Conservation (phyloP, 163 green algal species). For the Coccomyxa subellipsoidea region DNA sequence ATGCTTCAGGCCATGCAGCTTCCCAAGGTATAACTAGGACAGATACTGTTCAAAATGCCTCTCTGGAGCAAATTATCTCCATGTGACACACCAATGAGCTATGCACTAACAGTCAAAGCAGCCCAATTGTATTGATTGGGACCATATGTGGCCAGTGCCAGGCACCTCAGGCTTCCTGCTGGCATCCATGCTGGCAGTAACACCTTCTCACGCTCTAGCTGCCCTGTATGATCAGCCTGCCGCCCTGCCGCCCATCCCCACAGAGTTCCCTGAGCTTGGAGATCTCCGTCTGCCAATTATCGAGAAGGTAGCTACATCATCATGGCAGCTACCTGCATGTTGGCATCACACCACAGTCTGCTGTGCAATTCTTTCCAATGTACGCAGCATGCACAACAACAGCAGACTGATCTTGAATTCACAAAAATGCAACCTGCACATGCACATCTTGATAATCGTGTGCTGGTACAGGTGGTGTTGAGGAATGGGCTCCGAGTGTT, state of each 20-base stretch:
- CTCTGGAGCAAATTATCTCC: too few relatives aligned
- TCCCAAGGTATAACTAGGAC: too few relatives aligned
- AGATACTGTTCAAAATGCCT: too few relatives aligned
- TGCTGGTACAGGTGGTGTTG: slow-evolving; percentile 42
- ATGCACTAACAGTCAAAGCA: too few relatives aligned
- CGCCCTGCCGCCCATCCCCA: slow-evolving; percentile 50
- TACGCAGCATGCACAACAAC: slow-evolving; percentile 12
- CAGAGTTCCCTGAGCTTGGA: slow-evolving; percentile 53
- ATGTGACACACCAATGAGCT: too few relatives aligned
- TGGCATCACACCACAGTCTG: neutral
- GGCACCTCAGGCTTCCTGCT: neutral
- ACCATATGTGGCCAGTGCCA: neutral
- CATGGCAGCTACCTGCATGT: neutral
- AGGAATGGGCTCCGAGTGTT: slow-evolving; percentile 77
- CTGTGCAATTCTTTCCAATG: neutral
- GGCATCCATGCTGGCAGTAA: neutral
- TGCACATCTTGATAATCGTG: too few relatives aligned
- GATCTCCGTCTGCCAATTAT: slow-evolving; percentile 42
- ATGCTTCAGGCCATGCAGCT: too few relatives aligned
- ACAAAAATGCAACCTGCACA: too few relatives aligned
- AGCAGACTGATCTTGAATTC: slow-evolving; percentile 20
- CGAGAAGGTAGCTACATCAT: slow-evolving; percentile 20
- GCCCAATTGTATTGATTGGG: too few relatives aligned
- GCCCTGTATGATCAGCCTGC: neutral
- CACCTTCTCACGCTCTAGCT: neutral